Evolutionary conservation across 2,329 filamentous ascomycete genomes (phyloP).

Genomic region (Phialemonium atrogriseum): DNA sequence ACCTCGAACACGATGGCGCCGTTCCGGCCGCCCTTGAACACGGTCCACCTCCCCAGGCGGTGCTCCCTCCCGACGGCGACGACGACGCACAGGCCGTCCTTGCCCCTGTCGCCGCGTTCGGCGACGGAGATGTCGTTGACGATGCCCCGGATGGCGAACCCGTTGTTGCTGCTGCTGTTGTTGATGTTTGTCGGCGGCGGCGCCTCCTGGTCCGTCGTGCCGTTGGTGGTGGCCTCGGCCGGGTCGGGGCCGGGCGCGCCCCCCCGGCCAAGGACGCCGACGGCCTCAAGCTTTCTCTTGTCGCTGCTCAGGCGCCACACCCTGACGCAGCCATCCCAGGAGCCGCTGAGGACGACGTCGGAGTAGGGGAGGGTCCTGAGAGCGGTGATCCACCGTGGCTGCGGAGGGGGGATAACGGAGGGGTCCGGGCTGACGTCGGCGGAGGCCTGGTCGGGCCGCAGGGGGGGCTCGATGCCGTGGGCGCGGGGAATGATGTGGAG

Average conservation of each 20-base stretch:
- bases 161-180: conserved; percentile 9
- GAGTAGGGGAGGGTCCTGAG: conserved; percentile 81
- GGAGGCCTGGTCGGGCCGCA: conserved; percentile 60
- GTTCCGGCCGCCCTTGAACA: conserved; percentile 57
- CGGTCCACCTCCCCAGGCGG: conserved; percentile 75
- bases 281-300: conserved; percentile 65
- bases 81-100: conserved; percentile 72
- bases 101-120: conserved; percentile 71
- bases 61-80: conserved; percentile 84
- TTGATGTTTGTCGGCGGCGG: too few species aligned
- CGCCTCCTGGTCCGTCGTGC: conserved; percentile 16
- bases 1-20: conserved; percentile 86
- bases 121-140: conserved; percentile 85
- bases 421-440: conserved; percentile 60
- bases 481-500: conserved; percentile 71
- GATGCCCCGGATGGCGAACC: conserved; percentile 54
- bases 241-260: conserved; percentile 26
- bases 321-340: conserved; percentile 85
- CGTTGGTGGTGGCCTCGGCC: conserved; percentile 28
- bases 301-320: conserved; percentile 81
- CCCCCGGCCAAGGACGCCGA: conserved; percentile 46
- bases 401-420: conserved; percentile 51
- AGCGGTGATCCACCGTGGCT: conserved; percentile 86
- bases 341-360: conserved; percentile 82
- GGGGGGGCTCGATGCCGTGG: conserved; percentile 72